phyloP scores from a whole-genome alignment of 2,329 filamentous ascomycete genomes.

The Calonectria pseudoturangicola region DNA sequence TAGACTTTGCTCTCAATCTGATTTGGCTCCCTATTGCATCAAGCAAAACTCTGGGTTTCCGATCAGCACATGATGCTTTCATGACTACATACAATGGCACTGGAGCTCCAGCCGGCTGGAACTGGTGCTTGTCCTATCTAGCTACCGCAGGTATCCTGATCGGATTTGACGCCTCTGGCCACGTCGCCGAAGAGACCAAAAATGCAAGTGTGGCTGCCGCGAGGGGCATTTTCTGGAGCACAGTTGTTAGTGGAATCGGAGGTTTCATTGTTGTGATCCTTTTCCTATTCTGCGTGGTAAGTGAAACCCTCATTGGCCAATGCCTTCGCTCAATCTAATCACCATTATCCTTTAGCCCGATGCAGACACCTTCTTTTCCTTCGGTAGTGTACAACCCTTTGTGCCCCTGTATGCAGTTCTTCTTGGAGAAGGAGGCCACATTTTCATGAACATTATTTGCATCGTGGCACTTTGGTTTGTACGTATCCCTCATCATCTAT shows the following conservation, averaged over 20 bases:
- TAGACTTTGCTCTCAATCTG: conserved; percentile 76
- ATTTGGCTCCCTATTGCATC: conserved; percentile 77
- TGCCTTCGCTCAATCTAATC: not conserved
- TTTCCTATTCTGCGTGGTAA: conserved; percentile 74
- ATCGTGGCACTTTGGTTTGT: conserved; percentile 70
- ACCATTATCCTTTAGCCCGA: conserved; percentile 63
- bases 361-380: conserved; percentile 70
- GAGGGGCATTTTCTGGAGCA: conserved; percentile 76
- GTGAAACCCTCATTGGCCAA: conserved; percentile 41
- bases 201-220: conserved; percentile 74
- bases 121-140: conserved; percentile 78
- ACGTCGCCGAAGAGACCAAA: conserved; percentile 77
- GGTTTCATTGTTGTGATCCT: conserved; percentile 74
- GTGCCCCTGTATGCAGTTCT: conserved; percentile 75
- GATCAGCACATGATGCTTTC: conserved; percentile 75
- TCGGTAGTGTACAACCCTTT: conserved; percentile 74
- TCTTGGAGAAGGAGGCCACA: conserved; percentile 72
- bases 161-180: conserved; percentile 76
- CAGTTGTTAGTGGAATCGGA: conserved; percentile 72
- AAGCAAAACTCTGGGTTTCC: conserved; percentile 73
- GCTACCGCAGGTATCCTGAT: conserved; percentile 77
- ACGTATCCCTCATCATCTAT: conserved; percentile 49
- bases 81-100: conserved; percentile 76
- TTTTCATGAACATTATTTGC: conserved; percentile 78
- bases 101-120: conserved; percentile 74